phyloP scores from a whole-genome alignment of 305 asterid species.

The Fraxinus albicans region DNA sequence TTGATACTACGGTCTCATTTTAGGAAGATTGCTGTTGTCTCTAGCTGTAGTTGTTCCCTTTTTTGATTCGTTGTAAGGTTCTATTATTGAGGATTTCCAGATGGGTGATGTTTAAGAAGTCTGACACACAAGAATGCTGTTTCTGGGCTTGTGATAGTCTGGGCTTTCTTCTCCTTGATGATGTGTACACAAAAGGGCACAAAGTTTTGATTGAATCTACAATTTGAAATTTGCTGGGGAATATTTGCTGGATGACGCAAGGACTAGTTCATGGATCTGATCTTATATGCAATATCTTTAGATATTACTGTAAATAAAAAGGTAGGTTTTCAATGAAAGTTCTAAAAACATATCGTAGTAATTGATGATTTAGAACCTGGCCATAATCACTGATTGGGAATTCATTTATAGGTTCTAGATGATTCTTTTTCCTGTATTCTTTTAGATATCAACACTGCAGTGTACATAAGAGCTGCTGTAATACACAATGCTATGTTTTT shows the following conservation, averaged over 20 bases:
- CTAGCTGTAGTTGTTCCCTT: background rate
- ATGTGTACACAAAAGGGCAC: background rate
- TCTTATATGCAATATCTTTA: background rate
- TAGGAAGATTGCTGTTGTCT: slow-evolving; percentile 1
- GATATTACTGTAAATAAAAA: background rate
- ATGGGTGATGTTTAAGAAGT: background rate
- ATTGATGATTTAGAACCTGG: background rate
- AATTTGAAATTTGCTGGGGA: background rate
- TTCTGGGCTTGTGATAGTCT: background rate
- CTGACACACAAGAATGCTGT: background rate
- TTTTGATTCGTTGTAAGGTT: background rate
- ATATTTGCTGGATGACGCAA: background rate
- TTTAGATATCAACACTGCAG: background rate
- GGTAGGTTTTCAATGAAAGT: background rate
- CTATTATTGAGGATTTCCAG: background rate
- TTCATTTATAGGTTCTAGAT: background rate
- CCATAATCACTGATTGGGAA: background rate
- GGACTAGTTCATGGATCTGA: background rate
- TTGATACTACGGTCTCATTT: background rate
- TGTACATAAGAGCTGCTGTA: background rate
- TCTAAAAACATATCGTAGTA: background rate
- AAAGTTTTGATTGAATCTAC: background rate
- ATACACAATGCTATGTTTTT: background rate
- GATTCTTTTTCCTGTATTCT: background rate
- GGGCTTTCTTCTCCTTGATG: background rate